Base-by-base conservation (phyloP, 805 yeast species). In the Diddensiella santjacobensis region DNA sequence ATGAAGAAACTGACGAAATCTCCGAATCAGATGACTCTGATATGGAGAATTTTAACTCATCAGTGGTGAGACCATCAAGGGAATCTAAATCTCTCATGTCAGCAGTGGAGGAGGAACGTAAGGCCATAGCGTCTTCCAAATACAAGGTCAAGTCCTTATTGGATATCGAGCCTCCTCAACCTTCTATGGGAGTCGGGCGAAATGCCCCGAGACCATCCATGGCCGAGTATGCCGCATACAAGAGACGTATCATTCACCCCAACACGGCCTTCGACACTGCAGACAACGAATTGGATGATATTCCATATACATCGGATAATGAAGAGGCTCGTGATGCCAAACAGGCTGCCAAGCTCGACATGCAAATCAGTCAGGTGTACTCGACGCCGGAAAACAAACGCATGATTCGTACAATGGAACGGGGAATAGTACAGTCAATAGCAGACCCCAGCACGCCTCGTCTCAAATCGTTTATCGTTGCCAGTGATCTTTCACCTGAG, bases 401-500 rank as follows among this genome's bases (percentile, higher is more conserved):
- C 46, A 83, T 80, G n/a, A 71, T 84, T 15, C 77, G 84, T 53
- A 83, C 87, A 3, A 73, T 85, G 33, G 81, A 87, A 1, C 70
- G 89, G 52, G 90, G 90, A 1, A 73, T 75, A 53, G 80, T 80
- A 57, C 81, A 81, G 58, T 54, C 52, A 13, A 52, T 56, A 13
- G 44, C 52, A 15, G 54, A 58, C 24, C 49, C 48, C 19, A 39
- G 30, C 59, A 53, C 22, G 26, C 48, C 42, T 36, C 56, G 52
- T 44, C 53, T 47, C 23, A 79, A 80, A 56, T 77, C 86, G 61
- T 87, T 81, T 64, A 67, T 89, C 42, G 75, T 88, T 18, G 87
- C 93, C 59, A 78, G 84, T 70, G 96, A 90, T 63, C 75, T 84
- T 53, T 81, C 91, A 2, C 84, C 87, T 0, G 96, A 88, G 62